Conservation (phyloP, 805 yeast species). For the Ogataea salicorniae region DNA sequence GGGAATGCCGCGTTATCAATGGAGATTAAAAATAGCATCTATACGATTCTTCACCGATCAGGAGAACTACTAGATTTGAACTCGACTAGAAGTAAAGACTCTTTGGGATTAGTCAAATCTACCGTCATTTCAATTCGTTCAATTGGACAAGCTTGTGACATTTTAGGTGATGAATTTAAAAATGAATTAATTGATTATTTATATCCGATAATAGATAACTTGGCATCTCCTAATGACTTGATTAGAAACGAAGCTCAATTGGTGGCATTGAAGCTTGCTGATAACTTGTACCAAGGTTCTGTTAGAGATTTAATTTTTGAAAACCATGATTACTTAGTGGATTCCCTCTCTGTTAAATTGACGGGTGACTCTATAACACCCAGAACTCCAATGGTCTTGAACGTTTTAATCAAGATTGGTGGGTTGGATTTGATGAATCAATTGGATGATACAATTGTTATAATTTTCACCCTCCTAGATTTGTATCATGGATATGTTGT, state of each 20-base stretch:
- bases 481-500: constrained; percentile 76
- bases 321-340: constrained; percentile 78
- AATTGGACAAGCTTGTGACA: constrained; percentile 30
- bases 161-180: constrained; percentile 36
- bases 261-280: constrained; percentile 48
- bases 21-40: constrained; percentile 22
- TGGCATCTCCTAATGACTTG: constrained; percentile 50
- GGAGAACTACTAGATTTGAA: constrained; percentile 37
- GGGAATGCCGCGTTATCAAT: constrained; percentile 1
- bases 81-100: constrained; percentile 16
- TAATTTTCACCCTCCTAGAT: constrained; percentile 75
- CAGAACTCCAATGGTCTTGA: constrained; percentile 61
- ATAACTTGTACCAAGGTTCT: constrained; percentile 49
- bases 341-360: constrained; percentile 65
- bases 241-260: constrained; percentile 47
- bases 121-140: constrained; percentile 39
- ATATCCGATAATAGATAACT: constrained; percentile 65
- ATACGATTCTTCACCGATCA: constrained; percentile 34
- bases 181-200: constrained; percentile 64
- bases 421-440: constrained; percentile 62
- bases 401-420: constrained; percentile 63
- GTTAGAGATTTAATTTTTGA: constrained; percentile 50
- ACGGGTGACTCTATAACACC: constrained; percentile 72
- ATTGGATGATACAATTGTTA: constrained; percentile 61
- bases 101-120: constrained; percentile 8